A percentile compares a stretch with the other conserved stretches of the same genome.
Evolutionary conservation across 768 basidiomycete species (phyloP).

Genomic region (Chalciporus piperatus): DNA sequence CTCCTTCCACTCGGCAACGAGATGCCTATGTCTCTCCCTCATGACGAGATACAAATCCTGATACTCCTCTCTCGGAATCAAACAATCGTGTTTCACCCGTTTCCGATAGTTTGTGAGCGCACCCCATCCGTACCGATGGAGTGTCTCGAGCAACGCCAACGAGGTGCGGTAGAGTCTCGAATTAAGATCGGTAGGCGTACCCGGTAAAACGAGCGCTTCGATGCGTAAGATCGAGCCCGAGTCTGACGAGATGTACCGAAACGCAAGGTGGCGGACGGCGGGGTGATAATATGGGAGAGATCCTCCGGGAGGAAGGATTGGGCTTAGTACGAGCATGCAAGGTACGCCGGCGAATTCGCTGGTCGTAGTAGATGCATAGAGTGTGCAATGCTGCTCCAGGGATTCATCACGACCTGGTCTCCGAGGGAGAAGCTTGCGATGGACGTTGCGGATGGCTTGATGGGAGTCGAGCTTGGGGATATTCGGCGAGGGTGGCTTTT

Average conservation of each 20-base stretch:
- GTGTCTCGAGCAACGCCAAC: slow-evolving; percentile 73
- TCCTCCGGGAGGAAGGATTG: slow-evolving; percentile 44
- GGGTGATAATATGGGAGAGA: slow-evolving; percentile 90
- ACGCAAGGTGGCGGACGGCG: slow-evolving; percentile 72
- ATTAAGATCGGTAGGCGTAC: slow-evolving; percentile 45
- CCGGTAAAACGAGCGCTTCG: slow-evolving; percentile 37
- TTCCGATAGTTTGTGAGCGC: slow-evolving; percentile 80
- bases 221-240: slow-evolving; percentile 24
- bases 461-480: slow-evolving; percentile 36
- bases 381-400: slow-evolving; percentile 75
- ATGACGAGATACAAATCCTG: slow-evolving; percentile 89
- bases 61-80: slow-evolving; percentile 74
- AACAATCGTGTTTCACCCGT: slow-evolving; percentile 76
- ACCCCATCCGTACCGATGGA: slow-evolving; percentile 91
- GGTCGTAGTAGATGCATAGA: slow-evolving; percentile 45
- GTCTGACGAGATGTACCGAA: slow-evolving; percentile 54
- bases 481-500: neutral
- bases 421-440: slow-evolving; percentile 70
- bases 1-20: slow-evolving; percentile 75
- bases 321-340: slow-evolving; percentile 54
- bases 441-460: slow-evolving; percentile 49
- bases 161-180: slow-evolving; percentile 79
- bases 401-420: slow-evolving; percentile 72
- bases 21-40: slow-evolving; percentile 78
- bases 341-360: slow-evolving; percentile 26